Evolutionary conservation across 768 basidiomycete species (phyloP).

Genomic region (Lactarius hatsudake): DNA sequence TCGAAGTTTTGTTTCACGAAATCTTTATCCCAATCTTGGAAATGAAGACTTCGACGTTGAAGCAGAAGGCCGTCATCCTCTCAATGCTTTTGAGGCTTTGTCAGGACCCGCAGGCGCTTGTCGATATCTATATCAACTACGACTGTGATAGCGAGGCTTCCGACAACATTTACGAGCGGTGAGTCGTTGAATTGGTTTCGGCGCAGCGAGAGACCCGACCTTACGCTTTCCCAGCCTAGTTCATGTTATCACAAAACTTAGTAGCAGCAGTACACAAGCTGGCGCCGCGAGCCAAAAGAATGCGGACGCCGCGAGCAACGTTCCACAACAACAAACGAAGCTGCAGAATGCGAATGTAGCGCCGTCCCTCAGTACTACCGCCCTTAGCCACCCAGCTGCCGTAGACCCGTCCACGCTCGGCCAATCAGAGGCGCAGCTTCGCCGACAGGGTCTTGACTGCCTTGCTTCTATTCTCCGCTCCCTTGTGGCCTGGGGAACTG

Average conservation of each 20-base stretch:
- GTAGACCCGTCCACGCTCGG: constrained; percentile 67
- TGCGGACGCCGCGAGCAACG: constrained; percentile 60
- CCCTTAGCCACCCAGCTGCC: constrained; percentile 61
- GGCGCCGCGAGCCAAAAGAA: constrained; percentile 46
- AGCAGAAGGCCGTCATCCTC: constrained; percentile 91
- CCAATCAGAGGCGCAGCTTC: constrained; percentile 78
- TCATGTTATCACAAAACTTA: constrained; percentile 94
- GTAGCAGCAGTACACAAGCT: constrained; percentile 53
- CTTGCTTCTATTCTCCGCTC: constrained; percentile 85
- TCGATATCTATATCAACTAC: constrained; percentile 98
- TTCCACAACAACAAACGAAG: constrained; percentile 51
- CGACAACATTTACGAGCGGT: constrained; percentile 98
- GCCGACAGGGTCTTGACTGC: constrained; percentile 92
- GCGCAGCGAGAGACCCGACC: constrained; percentile 5
- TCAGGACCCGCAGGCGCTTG: constrained; percentile 95
- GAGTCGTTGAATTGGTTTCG: constrained; percentile 32
- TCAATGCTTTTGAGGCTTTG: constrained; percentile 85
- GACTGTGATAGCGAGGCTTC: constrained; percentile 94
- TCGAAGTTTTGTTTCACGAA: constrained; percentile 96
- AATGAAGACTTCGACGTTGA: constrained; percentile 93
- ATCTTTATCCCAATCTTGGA: constrained; percentile 98
- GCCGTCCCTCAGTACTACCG: constrained; percentile 63
- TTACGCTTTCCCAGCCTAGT: constrained; percentile 56
- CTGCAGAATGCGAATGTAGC: constrained; percentile 45
- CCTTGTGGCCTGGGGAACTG: constrained; percentile 86